A percentile compares a stretch with the other conserved stretches of the same genome.
Evolutionary conservation across 2,329 filamentous ascomycete genomes (phyloP).

Genomic region (Aspergillus novoparasiticus): DNA sequence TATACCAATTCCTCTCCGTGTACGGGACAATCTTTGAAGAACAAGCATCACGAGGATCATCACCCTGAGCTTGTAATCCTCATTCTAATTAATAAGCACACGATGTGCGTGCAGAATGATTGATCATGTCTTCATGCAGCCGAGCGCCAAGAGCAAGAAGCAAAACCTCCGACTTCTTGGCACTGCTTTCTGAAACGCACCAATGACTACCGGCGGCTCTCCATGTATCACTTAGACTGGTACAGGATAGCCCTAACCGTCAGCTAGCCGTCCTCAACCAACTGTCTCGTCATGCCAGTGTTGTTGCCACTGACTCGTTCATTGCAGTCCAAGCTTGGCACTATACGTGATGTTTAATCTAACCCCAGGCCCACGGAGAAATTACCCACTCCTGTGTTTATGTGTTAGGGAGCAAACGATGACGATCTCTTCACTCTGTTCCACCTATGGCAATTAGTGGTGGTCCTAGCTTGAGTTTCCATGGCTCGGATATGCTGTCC

Average conservation of each 20-base stretch:
- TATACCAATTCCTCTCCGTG: background rate
- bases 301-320: background rate
- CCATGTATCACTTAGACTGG: constrained; percentile 7
- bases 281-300: background rate
- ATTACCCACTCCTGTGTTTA: constrained; percentile 4
- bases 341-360: background rate
- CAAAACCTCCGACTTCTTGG: constrained; percentile 10
- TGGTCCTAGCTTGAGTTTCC: background rate
- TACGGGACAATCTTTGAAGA: background rate
- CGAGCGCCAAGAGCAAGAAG: background rate
- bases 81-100: background rate
- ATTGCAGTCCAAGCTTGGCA: background rate
- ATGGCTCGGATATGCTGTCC: background rate
- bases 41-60: background rate
- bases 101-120: background rate
- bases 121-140: background rate
- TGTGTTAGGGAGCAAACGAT: background rate
- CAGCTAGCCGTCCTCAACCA: background rate
- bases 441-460: background rate
- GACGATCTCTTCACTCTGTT: background rate
- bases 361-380: background rate
- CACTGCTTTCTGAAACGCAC: constrained; percentile 10
- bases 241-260: background rate
- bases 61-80: background rate
- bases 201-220: constrained; percentile 7